A percentile compares a stretch with the other conserved stretches of the same genome.
These are phyloP conservation scores for Solanum bulbocastanum DNA, from an alignment of 257 asterid genomes.

Conservation along the genomic window DNA sequence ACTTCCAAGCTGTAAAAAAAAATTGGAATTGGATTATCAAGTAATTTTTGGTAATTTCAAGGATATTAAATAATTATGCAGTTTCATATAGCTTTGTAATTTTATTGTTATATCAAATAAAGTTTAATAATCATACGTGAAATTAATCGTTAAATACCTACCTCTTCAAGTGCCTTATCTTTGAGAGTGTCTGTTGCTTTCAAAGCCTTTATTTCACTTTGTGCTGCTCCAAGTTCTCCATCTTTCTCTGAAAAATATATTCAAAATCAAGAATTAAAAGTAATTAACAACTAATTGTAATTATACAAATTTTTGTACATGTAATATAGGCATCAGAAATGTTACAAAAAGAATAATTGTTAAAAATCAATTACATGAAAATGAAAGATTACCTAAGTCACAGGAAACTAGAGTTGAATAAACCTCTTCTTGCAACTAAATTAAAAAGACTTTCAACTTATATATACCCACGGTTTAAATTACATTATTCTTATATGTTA, in stretches of 20 bases:
- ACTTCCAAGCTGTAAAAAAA: slow-evolving; percentile 36
- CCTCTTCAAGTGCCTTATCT: slow-evolving; percentile 82
- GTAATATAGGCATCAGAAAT: not conserved
- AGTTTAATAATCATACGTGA: not conserved
- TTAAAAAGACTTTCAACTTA: not conserved
- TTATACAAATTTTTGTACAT: not conserved
- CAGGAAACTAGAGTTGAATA: not conserved
- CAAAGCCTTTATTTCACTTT: slow-evolving; percentile 58
- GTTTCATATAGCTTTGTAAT: not conserved
- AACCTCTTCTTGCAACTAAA: not conserved
- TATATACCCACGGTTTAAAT: not conserved
- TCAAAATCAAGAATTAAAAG: not conserved
- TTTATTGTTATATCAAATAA: not conserved
- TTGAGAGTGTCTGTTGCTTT: slow-evolving; percentile 54
- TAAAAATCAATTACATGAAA: not conserved
- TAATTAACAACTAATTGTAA: not conserved
- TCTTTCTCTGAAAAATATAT: slow-evolving; percentile 53
- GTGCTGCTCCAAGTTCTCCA: slow-evolving; percentile 49
- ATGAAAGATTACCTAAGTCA: not conserved
- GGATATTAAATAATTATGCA: not conserved
- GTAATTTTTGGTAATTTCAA: not conserved
- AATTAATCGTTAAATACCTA: not conserved
- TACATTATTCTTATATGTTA: not conserved
- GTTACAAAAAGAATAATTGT: not conserved
- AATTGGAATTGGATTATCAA: not conserved